These are phyloP conservation scores for Escallonia herrerae DNA, from an alignment of 129 eudicot genomes.

Conservation along the genomic window DNA sequence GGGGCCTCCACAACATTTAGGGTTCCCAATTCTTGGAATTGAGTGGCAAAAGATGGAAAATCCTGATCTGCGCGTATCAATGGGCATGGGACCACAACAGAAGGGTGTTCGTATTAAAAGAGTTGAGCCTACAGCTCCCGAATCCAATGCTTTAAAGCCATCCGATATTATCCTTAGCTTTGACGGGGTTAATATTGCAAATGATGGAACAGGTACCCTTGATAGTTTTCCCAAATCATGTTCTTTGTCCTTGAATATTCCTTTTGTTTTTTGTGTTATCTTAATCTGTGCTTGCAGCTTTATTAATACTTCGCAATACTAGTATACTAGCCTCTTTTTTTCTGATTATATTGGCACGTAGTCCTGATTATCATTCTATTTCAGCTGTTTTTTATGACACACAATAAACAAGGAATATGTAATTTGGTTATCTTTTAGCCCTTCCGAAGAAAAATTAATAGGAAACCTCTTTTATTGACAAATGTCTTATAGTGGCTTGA, in stretches of 20 bases:
- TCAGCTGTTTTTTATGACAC: no score
- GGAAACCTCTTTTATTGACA: no score
- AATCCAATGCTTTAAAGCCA: conserved; percentile 38
- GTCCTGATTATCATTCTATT: no score
- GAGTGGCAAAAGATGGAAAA: conserved; percentile 71
- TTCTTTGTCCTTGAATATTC: background rate
- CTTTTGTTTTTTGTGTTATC: background rate
- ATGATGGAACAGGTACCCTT: conserved; percentile 59
- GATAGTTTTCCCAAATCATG: background rate
- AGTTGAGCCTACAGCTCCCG: conserved; percentile 63
- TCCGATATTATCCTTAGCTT: conserved; percentile 56
- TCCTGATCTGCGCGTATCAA: conserved; percentile 48
- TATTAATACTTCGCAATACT: no score
- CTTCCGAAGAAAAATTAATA: no score
- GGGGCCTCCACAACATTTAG: background rate
- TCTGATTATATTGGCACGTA: no score
- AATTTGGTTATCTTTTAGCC: no score
- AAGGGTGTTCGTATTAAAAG: conserved; percentile 58
- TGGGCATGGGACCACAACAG: conserved; percentile 52
- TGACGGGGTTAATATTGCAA: conserved; percentile 54
- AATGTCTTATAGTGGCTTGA: no score
- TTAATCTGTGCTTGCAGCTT: background rate
- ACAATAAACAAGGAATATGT: no score
- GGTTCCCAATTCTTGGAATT: conserved; percentile 48
- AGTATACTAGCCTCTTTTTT: no score